These are phyloP conservation scores for Nicotiana attenuata DNA, from an alignment of 257 asterid species.

Conservation along the genomic window DNA sequence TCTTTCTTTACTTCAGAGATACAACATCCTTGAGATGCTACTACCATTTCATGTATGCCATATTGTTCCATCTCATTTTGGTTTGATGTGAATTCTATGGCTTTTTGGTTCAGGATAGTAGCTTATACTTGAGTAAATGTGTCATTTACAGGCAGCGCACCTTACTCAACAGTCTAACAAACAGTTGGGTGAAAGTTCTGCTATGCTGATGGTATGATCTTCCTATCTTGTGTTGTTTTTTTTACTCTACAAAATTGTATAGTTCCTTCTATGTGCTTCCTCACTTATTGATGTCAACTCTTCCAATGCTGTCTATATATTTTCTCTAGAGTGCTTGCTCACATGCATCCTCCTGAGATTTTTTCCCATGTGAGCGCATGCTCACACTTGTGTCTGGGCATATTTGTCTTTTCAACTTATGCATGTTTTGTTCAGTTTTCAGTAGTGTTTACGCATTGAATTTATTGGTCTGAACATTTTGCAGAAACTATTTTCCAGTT, in stretches of 20 bases:
- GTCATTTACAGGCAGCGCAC: conserved; percentile 61
- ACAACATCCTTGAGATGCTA: conserved; percentile 56
- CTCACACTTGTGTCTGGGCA: background rate
- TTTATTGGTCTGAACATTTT: conserved; percentile 20
- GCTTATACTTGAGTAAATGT: conserved; percentile 7
- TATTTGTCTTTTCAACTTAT: conserved; percentile 1
- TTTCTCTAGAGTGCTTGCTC: conserved; percentile 3
- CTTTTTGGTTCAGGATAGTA: background rate
- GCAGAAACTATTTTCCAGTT: conserved; percentile 70
- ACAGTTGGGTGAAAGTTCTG: conserved; percentile 33
- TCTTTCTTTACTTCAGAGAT: conserved; percentile 61
- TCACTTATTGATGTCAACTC: background rate
- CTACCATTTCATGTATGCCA: conserved; percentile 79
- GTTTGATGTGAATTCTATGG: background rate
- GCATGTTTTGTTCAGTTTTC: conserved; percentile 4
- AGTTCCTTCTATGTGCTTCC: conserved; percentile 5
- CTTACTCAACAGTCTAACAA: conserved; percentile 46
- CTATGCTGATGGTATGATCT: conserved; percentile 63
- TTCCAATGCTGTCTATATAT: background rate
- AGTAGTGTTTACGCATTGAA: conserved; percentile 12
- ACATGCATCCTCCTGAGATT: background rate
- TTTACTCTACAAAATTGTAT: background rate
- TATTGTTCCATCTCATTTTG: conserved; percentile 9
- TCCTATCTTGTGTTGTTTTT: conserved; percentile 8
- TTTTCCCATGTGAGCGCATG: background rate